Conservation (phyloP, 805 yeast species). For the Wilhelminamyces savonicus region DNA sequence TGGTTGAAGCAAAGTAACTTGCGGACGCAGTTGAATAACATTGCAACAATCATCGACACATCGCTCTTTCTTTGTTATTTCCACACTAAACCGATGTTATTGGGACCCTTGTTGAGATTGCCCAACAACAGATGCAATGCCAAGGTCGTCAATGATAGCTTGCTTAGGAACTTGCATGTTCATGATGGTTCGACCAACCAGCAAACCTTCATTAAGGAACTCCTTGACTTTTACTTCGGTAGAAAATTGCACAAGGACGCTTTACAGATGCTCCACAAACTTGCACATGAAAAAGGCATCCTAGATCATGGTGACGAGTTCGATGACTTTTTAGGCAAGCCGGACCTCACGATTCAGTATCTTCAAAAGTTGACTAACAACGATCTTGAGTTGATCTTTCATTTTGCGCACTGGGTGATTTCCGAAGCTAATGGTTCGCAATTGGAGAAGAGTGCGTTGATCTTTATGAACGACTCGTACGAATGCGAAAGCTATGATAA, state of each 20-base stretch:
- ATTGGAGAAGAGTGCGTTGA: constrained; percentile 29
- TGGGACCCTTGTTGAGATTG: constrained; percentile 78
- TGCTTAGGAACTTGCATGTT: constrained; percentile 31
- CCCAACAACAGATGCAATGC: constrained; percentile 68
- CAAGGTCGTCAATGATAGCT: constrained; percentile 48
- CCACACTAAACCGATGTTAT: constrained; percentile 58
- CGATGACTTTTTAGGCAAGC: constrained; percentile 26
- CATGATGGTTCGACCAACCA: constrained; percentile 16
- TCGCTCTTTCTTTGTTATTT: constrained; percentile 71
- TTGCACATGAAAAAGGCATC: constrained; percentile 13
- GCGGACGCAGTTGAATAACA: constrained; percentile 15
- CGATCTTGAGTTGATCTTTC: constrained; percentile 48
- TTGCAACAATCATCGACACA: constrained; percentile 61
- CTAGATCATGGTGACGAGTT: constrained; percentile 11
- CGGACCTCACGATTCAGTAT: constrained; percentile 47
- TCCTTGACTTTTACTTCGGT: constrained; percentile 73
- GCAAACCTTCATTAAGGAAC: constrained; percentile 50
- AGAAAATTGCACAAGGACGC: constrained; percentile 61
- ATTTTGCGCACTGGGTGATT: constrained; percentile 51
- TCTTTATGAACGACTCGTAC: constrained; percentile 63
- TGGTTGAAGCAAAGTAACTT: constrained; percentile 13
- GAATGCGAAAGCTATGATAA: constrained; percentile 56
- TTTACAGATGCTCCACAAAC: constrained; percentile 45
- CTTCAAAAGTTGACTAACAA: constrained; percentile 48
- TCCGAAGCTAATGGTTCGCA: constrained; percentile 10